These are phyloP conservation scores for Dioscorea alata DNA, from an alignment of 106 monocot species.

Conservation along the genomic window DNA sequence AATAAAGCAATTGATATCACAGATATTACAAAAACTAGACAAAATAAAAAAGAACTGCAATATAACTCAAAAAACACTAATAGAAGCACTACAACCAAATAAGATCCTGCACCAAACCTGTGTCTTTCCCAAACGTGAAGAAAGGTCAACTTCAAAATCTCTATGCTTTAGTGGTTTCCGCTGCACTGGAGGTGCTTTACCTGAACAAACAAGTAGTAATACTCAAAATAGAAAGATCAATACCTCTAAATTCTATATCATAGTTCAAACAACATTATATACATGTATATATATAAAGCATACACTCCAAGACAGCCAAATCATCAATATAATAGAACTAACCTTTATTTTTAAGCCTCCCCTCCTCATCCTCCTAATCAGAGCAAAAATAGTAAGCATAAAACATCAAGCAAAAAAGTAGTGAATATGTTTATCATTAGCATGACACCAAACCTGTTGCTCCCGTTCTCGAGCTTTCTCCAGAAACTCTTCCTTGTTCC, in stretches of 20 bases:
- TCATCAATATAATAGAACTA: background rate
- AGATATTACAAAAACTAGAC: no score
- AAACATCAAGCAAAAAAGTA: no score
- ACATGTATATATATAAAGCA: background rate
- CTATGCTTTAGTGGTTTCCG: slow-evolving; percentile 91
- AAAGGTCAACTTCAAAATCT: slow-evolving; percentile 95
- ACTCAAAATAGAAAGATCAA: background rate
- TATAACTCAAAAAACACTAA: no score
- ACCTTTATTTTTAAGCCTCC: slow-evolving; percentile 49
- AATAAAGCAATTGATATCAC: no score
- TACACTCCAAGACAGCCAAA: background rate
- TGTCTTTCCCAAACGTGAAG: slow-evolving; percentile 95
- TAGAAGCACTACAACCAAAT: no score
- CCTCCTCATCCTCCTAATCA: slow-evolving; percentile 52
- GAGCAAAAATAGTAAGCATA: background rate
- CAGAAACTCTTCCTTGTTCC: slow-evolving; percentile 67
- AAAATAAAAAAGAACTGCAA: no score
- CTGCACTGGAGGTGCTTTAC: slow-evolving; percentile 73
- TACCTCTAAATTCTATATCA: background rate
- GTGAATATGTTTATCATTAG: no score
- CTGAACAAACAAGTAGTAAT: slow-evolving; percentile 18
- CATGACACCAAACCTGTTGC: slow-evolving; percentile 28
- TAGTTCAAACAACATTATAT: background rate
- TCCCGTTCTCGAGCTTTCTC: slow-evolving; percentile 75
- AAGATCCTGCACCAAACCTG: slow-evolving; percentile 40